Evolutionary conservation across 768 basidiomycete species (phyloP).

Genomic region (Suillus bovinus): DNA sequence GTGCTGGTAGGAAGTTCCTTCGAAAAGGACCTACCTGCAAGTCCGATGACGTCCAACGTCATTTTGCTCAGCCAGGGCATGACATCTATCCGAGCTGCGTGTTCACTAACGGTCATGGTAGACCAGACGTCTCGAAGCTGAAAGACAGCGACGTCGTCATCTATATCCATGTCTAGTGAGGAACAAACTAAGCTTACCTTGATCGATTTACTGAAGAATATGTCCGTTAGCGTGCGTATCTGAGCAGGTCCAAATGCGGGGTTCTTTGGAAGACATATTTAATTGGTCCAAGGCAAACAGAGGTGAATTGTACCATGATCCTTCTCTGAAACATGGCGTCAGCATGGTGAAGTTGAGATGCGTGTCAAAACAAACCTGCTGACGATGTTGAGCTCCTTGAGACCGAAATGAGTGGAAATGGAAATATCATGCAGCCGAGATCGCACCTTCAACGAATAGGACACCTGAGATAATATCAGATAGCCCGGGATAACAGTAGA

Average conservation of each 20-base stretch:
- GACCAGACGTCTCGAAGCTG: slow-evolving; percentile 55
- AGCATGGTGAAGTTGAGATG: not conserved
- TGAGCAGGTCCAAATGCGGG: slow-evolving; percentile 66
- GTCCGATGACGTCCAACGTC: slow-evolving; percentile 45
- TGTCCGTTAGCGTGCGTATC: slow-evolving; percentile 54
- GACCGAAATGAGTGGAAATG: not conserved
- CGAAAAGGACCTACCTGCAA: slow-evolving; percentile 31
- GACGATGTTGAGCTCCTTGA: slow-evolving; percentile 37
- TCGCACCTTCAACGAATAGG: slow-evolving; percentile 41
- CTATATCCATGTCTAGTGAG: slow-evolving; percentile 8
- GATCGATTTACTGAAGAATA: slow-evolving; percentile 56
- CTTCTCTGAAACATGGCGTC: slow-evolving; percentile 17
- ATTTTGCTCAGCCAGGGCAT: slow-evolving; percentile 34
- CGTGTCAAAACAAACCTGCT: slow-evolving; percentile 31
- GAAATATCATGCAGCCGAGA: too few species aligned
- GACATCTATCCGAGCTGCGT: slow-evolving; percentile 29
- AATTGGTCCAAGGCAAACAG: not conserved
- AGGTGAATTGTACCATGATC: slow-evolving; percentile 27
- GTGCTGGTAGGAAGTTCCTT: not conserved
- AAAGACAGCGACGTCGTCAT: not conserved
- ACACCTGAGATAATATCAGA: slow-evolving; percentile 38
- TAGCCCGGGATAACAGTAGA: not conserved
- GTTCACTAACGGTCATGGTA: slow-evolving; percentile 28
- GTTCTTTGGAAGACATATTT: slow-evolving; percentile 38
- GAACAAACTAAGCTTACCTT: slow-evolving; percentile 35